Evolutionary conservation across 2,329 filamentous ascomycete species (phyloP), one percentile per base, ranked within the genome.

Genomic region (Botrytis porri): DNA sequence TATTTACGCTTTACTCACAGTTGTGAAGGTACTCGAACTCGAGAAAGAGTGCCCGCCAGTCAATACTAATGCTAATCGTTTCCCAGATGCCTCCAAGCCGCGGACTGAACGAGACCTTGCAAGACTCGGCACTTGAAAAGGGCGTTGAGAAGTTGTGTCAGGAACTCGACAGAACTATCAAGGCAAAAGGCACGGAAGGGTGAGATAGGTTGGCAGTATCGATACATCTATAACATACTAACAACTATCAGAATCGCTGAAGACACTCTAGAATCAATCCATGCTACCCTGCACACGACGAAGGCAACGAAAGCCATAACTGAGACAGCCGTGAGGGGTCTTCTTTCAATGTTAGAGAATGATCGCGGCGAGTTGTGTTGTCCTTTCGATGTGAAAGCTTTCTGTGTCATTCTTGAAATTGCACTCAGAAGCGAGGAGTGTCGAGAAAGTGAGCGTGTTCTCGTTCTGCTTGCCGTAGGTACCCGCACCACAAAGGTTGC

Each of bases 381-480:
- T 60, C 71, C 74, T 3, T 32, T 80, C 4, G 73, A 77, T 37
- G 67, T 72, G 3, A 22, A 62, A n/a, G 62, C 74, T 1, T 80
- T 79, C 61, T 70, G 20, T 57, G 57, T 72, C 9, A 62, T 79
- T 2, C 29, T 80, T 4, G 73, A 77, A 48, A 60, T 74, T 1
- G 70, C 78, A 9, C 54, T 80, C 16, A 74, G 76, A 37, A 70
- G 75, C 25, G 75, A 77, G 18, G 37, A 74, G 25, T 77, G 73
- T 70, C 69, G 69, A 25, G 70, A 76, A 48, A 72, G 73, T 18
- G 77, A 80, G 45, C 76, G 79, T 25, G 73, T 75, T 16, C 32
- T 81, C 4, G 77, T 75, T 69, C 64, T 80, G 22, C 74, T 81
- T 32, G 76, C 76, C 5, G 80, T 80, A 71, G 69, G 78, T 75